Conservation (phyloP, 2,329 filamentous ascomycete genomes). For the Aspergillus tanneri region DNA sequence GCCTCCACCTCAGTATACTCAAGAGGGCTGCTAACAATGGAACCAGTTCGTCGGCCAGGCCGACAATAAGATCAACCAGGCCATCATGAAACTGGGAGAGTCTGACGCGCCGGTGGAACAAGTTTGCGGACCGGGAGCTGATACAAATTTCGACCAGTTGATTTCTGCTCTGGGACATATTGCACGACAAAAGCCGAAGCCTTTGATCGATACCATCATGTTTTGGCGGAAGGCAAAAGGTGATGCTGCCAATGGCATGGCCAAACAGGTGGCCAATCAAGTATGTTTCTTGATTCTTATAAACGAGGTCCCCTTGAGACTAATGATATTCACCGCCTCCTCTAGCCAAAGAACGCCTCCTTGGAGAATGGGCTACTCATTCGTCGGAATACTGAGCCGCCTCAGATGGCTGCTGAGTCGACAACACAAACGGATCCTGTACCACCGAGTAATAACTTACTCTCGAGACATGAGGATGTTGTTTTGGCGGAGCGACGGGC, state of each 20-base stretch:
- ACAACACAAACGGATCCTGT: conserved; percentile 28
- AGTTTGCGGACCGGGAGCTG: conserved; percentile 86
- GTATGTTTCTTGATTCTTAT: conserved; percentile 21
- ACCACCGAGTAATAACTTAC: conserved; percentile 34
- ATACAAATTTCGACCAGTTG: conserved; percentile 87
- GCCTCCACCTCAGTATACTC: not conserved
- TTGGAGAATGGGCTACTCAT: conserved; percentile 51
- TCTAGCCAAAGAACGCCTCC: conserved; percentile 35
- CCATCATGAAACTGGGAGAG: conserved; percentile 74
- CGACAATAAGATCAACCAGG: conserved; percentile 92
- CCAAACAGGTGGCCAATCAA: conserved; percentile 46
- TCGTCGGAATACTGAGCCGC: conserved; percentile 73
- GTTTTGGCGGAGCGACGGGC: conserved; percentile 82
- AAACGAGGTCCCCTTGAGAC: not conserved
- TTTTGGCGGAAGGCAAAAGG: conserved; percentile 96
- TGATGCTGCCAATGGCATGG: conserved; percentile 76
- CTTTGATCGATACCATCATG: conserved; percentile 96
- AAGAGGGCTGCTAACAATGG: conserved; percentile 30
- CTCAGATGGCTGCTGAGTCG: conserved; percentile 47
- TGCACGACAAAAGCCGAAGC: conserved; percentile 88
- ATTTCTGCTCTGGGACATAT: conserved; percentile 93
- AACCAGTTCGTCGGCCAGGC: conserved; percentile 83
- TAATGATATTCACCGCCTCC: conserved; percentile 4
- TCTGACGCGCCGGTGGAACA: conserved; percentile 81
- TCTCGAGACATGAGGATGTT: conserved; percentile 65